Evolutionary conservation across 257 asterid species (phyloP).

Genomic region (Ilex asprella): DNA sequence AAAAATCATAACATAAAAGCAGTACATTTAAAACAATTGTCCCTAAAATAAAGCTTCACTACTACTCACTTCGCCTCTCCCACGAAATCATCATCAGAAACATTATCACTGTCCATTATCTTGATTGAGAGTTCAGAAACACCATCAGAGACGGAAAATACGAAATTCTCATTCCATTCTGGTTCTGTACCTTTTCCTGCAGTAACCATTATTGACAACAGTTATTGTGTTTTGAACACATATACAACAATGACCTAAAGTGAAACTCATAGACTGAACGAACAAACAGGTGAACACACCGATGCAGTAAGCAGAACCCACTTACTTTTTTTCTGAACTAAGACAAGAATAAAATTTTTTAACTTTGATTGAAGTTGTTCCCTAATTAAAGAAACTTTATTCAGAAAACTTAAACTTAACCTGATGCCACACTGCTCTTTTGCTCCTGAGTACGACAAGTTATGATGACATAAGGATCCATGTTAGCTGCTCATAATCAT

Average conservation of each 20-base stretch:
- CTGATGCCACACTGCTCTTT: conserved; percentile 61
- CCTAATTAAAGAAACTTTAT: background rate
- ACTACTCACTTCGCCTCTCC: conserved; percentile 44
- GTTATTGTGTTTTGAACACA: background rate
- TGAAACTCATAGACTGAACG: background rate
- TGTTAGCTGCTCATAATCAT: conserved; percentile 29
- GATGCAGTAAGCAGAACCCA: background rate
- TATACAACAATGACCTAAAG: background rate
- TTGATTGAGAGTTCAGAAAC: conserved; percentile 34
- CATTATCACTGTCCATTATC: conserved; percentile 48
- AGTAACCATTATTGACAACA: background rate
- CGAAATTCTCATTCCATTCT: conserved; percentile 55
- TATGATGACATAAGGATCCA: conserved; percentile 53
- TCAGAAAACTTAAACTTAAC: conserved; percentile 9
- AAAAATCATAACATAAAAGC: background rate
- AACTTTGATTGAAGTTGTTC: too few relatives aligned
- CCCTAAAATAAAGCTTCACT: background rate
- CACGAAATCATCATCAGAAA: conserved; percentile 35
- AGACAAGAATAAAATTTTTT: background rate
- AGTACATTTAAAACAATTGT: background rate
- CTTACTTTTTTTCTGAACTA: background rate
- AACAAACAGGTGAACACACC: background rate
- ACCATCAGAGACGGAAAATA: conserved; percentile 32
- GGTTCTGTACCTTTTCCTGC: conserved; percentile 52
- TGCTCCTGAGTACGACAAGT: conserved; percentile 49